These are phyloP conservation scores for Cyberlindnera lachancei DNA, from an alignment of 805 yeast species.

Conservation along the genomic window DNA sequence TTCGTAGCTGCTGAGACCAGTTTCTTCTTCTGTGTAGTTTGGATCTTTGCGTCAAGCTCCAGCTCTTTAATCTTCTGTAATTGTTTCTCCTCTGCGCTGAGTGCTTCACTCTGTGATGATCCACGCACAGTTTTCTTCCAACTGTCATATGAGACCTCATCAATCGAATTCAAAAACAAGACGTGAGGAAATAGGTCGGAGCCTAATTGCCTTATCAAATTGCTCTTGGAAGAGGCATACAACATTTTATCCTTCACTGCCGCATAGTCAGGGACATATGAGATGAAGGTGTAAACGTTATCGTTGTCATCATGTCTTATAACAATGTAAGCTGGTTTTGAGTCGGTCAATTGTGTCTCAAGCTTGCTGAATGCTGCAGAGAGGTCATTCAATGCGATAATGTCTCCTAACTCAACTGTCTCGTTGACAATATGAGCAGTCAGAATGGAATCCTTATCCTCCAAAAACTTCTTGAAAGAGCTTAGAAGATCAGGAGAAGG, in stretches of 20 bases:
- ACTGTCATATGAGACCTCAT: constrained; percentile 35
- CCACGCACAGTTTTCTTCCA: constrained; percentile 35
- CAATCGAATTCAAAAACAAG: constrained; percentile 25
- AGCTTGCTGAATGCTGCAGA: constrained; percentile 25
- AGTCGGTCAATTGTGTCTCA: constrained; percentile 24
- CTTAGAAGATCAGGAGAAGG: constrained; percentile 37
- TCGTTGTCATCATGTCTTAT: constrained; percentile 28
- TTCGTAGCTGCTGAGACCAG: constrained; percentile 21
- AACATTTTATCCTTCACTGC: constrained; percentile 83
- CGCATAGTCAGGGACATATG: constrained; percentile 83
- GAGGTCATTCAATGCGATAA: constrained; percentile 25
- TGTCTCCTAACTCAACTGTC: constrained; percentile 27
- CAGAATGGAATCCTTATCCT: constrained; percentile 28
- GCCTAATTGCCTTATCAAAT: constrained; percentile 71
- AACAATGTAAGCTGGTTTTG: constrained; percentile 44
- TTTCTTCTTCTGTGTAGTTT: constrained; percentile 25
- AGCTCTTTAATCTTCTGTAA: constrained; percentile 37
- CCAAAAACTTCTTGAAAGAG: constrained; percentile 35
- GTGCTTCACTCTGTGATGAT: constrained; percentile 34
- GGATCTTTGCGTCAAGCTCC: constrained; percentile 30
- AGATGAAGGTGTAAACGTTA: constrained; percentile 44
- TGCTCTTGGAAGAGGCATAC: constrained; percentile 83
- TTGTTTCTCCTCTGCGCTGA: constrained; percentile 53
- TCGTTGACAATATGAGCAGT: constrained; percentile 31
- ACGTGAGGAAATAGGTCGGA: constrained; percentile 31